Conservation (phyloP, 192 early-diverging fungal species). For the Mortierella alpina region DNA sequence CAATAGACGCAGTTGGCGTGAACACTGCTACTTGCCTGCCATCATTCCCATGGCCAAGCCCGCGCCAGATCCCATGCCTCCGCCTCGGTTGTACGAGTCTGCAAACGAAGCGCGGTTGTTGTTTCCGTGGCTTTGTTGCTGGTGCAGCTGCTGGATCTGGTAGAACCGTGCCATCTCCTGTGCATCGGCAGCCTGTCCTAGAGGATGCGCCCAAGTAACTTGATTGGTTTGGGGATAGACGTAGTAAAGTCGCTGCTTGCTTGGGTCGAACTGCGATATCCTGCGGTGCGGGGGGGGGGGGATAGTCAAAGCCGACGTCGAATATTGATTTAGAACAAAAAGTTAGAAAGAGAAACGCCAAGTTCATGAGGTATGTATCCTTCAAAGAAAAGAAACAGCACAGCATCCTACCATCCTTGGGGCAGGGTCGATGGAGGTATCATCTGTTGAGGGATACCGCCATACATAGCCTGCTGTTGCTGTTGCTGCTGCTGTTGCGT, state of each 20-base stretch:
- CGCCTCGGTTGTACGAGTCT: conserved; percentile 35
- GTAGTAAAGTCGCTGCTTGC: conserved; percentile 47
- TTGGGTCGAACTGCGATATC: conserved; percentile 37
- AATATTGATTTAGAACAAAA: neutral
- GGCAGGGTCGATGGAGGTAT: conserved; percentile 44
- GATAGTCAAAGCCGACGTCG: neutral
- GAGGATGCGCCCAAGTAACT: conserved; percentile 42
- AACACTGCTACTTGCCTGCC: conserved; percentile 11
- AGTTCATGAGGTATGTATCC: neutral
- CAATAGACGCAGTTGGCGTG: neutral
- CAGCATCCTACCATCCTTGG: conserved; percentile 36
- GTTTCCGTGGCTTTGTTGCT: neutral
- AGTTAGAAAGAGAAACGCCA: neutral
- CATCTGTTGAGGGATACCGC: conserved; percentile 30
- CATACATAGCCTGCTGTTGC: conserved; percentile 8
- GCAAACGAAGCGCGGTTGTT: conserved; percentile 8
- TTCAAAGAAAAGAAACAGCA: neutral
- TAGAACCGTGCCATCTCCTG: conserved; percentile 38
- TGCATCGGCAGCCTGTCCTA: conserved; percentile 19
- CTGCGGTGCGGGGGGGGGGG: neutral
- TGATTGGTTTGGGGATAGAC: conserved; percentile 33
- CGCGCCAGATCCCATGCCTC: conserved; percentile 44
- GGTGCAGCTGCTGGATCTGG: conserved; percentile 37
- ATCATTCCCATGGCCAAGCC: conserved; percentile 46
- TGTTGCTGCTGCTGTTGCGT: conserved; percentile 7